A percentile compares a stretch with the other conserved stretches of the same genome.
Conservation (phyloP, 495 filamentous ascomycete species). For the Penicillium soppii region DNA sequence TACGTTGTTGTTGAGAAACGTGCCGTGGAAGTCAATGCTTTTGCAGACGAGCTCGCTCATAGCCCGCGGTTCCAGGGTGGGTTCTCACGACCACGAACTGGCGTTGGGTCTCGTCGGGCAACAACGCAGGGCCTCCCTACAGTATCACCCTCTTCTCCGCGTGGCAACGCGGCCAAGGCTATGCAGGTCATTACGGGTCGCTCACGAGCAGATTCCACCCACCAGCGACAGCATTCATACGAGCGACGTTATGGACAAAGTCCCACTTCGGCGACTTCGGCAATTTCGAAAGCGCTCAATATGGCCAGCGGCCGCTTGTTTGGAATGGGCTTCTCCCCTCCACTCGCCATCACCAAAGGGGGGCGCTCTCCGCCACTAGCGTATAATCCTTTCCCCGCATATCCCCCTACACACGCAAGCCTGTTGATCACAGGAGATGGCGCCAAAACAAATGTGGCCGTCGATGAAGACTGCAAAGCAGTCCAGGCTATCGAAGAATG, state of each 20-base stretch:
- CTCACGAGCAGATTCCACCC: constrained; percentile 59
- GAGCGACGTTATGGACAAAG: constrained; percentile 76
- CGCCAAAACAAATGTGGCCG: constrained; percentile 49
- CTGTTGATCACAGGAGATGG: constrained; percentile 67
- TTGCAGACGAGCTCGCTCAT: constrained; percentile 89
- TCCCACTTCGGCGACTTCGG: constrained; percentile 77
- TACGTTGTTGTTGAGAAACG: constrained; percentile 96
- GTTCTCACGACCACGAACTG: constrained; percentile 36
- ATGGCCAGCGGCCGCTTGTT: constrained; percentile 87
- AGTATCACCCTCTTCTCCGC: constrained; percentile 29
- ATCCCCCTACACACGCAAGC: constrained; percentile 65
- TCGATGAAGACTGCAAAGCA: constrained; percentile 79
- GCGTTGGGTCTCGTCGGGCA: constrained; percentile 64
- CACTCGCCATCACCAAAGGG: constrained; percentile 64
- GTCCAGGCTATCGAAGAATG: constrained; percentile 84
- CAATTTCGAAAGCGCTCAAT: constrained; percentile 91
- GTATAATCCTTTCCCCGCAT: constrained; percentile 81
- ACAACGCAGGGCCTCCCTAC: constrained; percentile 61
- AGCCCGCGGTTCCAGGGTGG: constrained; percentile 60
- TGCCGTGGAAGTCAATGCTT: constrained; percentile 92
- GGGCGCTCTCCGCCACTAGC: constrained; percentile 70
- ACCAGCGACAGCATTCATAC: constrained; percentile 70
- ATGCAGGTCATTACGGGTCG: constrained; percentile 67
- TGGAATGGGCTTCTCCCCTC: constrained; percentile 69
- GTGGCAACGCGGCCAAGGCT: constrained; percentile 51